These are phyloP conservation scores for Eustoma russellianum DNA, from an alignment of 257 asterid genomes.

Conservation along the genomic window DNA sequence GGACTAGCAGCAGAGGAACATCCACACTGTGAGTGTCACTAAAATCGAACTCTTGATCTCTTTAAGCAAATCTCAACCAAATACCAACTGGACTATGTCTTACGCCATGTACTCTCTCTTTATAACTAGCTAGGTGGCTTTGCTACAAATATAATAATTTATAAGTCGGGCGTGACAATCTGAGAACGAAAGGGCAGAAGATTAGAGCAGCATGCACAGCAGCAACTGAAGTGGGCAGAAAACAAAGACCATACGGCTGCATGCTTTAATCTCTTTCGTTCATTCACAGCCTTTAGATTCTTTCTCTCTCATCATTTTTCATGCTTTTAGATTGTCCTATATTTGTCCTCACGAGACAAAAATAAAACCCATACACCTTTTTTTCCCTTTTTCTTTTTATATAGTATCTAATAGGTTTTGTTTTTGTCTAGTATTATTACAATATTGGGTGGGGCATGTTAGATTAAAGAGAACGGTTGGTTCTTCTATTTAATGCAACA, in stretches of 20 bases:
- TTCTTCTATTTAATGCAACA: too few relatives aligned
- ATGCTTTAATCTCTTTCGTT: conserved; percentile 18
- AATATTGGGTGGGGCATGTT: too few relatives aligned
- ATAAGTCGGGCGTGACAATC: conserved; percentile 50
- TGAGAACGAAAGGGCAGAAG: conserved; percentile 27
- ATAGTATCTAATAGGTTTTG: too few relatives aligned
- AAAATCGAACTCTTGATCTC: too few relatives aligned
- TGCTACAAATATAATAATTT: neutral
- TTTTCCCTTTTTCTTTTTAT: too few relatives aligned
- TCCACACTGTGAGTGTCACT: too few relatives aligned
- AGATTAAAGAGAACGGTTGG: too few relatives aligned
- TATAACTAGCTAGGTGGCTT: conserved; percentile 6
- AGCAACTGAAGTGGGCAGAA: conserved; percentile 16
- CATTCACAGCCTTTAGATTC: conserved; percentile 14
- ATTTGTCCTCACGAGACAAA: neutral
- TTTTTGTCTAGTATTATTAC: too few relatives aligned
- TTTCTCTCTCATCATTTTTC: conserved; percentile 6
- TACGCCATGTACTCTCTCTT: too few relatives aligned
- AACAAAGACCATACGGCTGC: conserved; percentile 28
- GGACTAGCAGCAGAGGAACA: too few relatives aligned
- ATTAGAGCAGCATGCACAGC: conserved; percentile 14
- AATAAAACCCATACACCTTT: neutral
- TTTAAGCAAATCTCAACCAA: too few relatives aligned
- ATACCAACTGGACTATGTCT: too few relatives aligned
- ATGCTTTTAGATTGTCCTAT: conserved; percentile 8